Evolutionary conservation across 2,329 filamentous ascomycete species (phyloP), one percentile per base, ranked within the genome.

Genomic region (Colletotrichum musicola): DNA sequence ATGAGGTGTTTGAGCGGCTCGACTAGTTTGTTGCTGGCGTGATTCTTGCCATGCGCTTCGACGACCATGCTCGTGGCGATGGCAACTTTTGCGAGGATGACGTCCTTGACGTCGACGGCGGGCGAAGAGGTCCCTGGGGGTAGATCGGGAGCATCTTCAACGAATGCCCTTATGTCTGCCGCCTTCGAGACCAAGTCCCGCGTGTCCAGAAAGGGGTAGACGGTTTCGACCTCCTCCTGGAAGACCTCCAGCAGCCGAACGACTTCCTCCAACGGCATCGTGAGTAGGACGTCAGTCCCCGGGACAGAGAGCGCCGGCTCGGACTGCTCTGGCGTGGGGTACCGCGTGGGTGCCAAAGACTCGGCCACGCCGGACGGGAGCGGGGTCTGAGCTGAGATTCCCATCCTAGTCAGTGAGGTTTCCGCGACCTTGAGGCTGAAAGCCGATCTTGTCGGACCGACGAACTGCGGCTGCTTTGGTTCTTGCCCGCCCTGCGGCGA

Each of bases 221-320:
- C 75, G 0, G 75, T 75, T 20, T 81, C 80, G 20, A 81, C 77
- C 62, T 82, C 80, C 51, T 82, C 81, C 22, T 79, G 76, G 38
- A 79, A 82, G 12, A 79, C 75, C 14, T 75, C 72, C n/a, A 81
- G 71, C 44, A 81, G 75, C 22, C 78, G 71, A 0, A 72, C 67
- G 0, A 79, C 49, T 10, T 80, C 78, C 0, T 68, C 69, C 0
- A 72, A 58, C 0, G 64, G 27, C 25, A 70, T 53, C 0, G 68
- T 57, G 4, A 70, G 68, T 2, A 70, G 64, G 3, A 62, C 50
- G 9, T 70, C 68, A 6, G 50, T 56, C 1, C 58, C 63, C n/a
- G 42, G 63, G 27, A 46, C 44, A 12, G 57, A 62, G 1, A 30
- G 50, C 2, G 63, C 44, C 20, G 63, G 42, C 25, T 66, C 63